A percentile compares a stretch with the other conserved stretches of the same genome.
Evolutionary conservation across 768 basidiomycete species (phyloP).

Genomic region (Postia placenta): DNA sequence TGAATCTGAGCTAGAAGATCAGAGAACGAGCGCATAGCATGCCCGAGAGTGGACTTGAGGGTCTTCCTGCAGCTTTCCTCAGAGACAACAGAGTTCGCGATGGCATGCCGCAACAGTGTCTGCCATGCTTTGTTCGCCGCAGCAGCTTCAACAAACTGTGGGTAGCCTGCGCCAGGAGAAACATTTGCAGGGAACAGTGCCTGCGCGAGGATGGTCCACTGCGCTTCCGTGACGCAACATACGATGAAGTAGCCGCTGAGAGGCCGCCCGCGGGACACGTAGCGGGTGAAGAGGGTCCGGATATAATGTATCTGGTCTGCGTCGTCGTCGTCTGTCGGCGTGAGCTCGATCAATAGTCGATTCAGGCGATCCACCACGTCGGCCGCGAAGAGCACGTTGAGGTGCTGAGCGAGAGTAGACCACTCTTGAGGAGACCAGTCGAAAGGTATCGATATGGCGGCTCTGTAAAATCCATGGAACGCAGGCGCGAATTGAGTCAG

Average conservation of each 20-base stretch:
- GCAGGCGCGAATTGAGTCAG: slow-evolving; percentile 75
- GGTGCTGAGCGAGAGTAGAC: slow-evolving; percentile 44
- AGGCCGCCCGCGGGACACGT: slow-evolving; percentile 68
- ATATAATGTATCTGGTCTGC: slow-evolving; percentile 52
- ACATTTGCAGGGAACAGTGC: slow-evolving; percentile 35
- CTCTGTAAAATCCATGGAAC: slow-evolving; percentile 82
- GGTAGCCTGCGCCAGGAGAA: slow-evolving; percentile 6
- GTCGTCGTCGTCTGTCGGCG: slow-evolving; percentile 45
- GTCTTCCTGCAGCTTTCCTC: slow-evolving; percentile 18
- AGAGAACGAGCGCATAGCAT: slow-evolving; percentile 70
- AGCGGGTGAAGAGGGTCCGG: slow-evolving; percentile 69
- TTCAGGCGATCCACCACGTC: slow-evolving; percentile 69
- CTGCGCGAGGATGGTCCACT: slow-evolving; percentile 83
- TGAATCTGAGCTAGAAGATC: slow-evolving; percentile 76
- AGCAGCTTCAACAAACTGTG: slow-evolving; percentile 60
- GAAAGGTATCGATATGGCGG: slow-evolving; percentile 73
- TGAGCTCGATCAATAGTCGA: slow-evolving; percentile 56
- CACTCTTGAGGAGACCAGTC: slow-evolving; percentile 68
- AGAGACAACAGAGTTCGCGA: slow-evolving; percentile 34
- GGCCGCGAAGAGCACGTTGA: slow-evolving; percentile 59
- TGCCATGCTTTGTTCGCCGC: slow-evolving; percentile 83
- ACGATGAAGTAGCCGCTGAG: slow-evolving; percentile 83
- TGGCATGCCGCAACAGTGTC: slow-evolving; percentile 52
- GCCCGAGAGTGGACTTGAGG: slow-evolving; percentile 45
- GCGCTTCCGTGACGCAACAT: slow-evolving; percentile 82